Conservation (phyloP, 2,329 filamentous ascomycete species). For the Phaeosphaeria sp. region DNA sequence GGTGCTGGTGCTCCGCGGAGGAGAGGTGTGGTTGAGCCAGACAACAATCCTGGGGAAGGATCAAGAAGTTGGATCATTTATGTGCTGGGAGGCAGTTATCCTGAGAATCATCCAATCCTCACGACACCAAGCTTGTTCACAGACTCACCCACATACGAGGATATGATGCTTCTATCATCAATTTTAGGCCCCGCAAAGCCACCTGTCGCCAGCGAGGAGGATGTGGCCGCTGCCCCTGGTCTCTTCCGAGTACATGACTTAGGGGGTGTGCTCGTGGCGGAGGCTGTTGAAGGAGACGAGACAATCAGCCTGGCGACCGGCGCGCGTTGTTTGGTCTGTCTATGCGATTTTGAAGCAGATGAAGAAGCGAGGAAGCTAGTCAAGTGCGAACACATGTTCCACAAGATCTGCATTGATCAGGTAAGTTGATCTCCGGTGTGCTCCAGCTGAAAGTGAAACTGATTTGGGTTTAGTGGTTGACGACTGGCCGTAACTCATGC, state of each 20-base stretch:
- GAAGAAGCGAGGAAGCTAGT: constrained; percentile 67
- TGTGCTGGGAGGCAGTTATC: constrained; percentile 72
- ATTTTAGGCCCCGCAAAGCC: constrained; percentile 72
- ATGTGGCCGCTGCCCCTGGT: constrained; percentile 68
- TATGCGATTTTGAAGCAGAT: constrained; percentile 68
- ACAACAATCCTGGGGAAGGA: constrained; percentile 61
- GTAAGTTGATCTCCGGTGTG: constrained; percentile 52
- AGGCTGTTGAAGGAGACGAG: constrained; percentile 50
- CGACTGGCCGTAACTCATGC: constrained; percentile 69
- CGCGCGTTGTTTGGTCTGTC: constrained; percentile 69
- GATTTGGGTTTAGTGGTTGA: constrained; percentile 64
- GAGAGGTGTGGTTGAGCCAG: constrained; percentile 67
- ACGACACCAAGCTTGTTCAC: constrained; percentile 74
- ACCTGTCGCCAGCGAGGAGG: constrained; percentile 69
- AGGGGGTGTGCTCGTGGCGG: constrained; percentile 52
- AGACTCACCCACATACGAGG: constrained; percentile 74
- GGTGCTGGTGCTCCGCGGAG: constrained; percentile 67
- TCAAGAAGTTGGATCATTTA: constrained; percentile 76
- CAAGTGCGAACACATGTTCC: constrained; percentile 71
- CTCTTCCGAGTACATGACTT: constrained; percentile 60
- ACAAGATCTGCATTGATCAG: constrained; percentile 73
- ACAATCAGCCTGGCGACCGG: constrained; percentile 38
- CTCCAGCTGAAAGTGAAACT: constrained; percentile 4
- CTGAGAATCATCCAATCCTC: constrained; percentile 73
- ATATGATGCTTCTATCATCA: constrained; percentile 73